Conservation (phyloP, 495 filamentous ascomycete species). For the Rusavskia elegans region DNA sequence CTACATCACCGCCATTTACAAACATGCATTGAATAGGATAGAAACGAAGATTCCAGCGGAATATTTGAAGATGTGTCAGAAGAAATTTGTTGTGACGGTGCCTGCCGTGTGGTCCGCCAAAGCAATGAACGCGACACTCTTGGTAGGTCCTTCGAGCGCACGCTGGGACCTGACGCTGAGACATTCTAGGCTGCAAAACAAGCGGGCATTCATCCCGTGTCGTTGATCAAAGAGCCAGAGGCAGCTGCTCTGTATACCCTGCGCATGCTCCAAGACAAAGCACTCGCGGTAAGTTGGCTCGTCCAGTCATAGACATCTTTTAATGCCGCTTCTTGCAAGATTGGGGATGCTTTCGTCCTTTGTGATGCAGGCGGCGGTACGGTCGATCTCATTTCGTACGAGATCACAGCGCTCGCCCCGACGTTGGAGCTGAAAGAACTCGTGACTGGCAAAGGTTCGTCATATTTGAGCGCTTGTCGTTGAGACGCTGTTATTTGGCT, state of each 20-base stretch:
- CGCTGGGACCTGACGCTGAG: background rate
- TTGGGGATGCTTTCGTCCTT: slow-evolving; percentile 27
- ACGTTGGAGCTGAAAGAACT: slow-evolving; percentile 21
- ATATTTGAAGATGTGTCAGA: slow-evolving; percentile 29
- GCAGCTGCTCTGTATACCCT: slow-evolving; percentile 31
- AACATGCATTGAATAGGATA: slow-evolving; percentile 17
- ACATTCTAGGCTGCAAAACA: slow-evolving; percentile 12
- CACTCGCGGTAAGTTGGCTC: slow-evolving; percentile 1
- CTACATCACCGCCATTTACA: slow-evolving; percentile 9
- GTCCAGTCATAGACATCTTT: background rate
- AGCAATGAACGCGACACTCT: slow-evolving; percentile 17
- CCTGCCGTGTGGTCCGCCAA: slow-evolving; percentile 16
- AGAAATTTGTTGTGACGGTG: slow-evolving; percentile 22
- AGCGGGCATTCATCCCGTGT: slow-evolving; percentile 17
- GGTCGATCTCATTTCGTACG: slow-evolving; percentile 40
- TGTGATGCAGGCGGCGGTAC: slow-evolving; percentile 33
- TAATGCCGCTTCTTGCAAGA: slow-evolving; percentile 1
- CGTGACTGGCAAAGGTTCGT: slow-evolving; percentile 14
- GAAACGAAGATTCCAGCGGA: slow-evolving; percentile 6
- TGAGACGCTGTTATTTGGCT: background rate
- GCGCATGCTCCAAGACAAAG: slow-evolving; percentile 13
- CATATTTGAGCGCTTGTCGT: background rate
- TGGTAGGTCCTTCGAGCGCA: background rate
- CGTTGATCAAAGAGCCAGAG: slow-evolving; percentile 31
- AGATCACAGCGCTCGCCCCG: slow-evolving; percentile 41